Conservation (phyloP, 2,329 filamentous ascomycete species). For the Aspergillus texensis region DNA sequence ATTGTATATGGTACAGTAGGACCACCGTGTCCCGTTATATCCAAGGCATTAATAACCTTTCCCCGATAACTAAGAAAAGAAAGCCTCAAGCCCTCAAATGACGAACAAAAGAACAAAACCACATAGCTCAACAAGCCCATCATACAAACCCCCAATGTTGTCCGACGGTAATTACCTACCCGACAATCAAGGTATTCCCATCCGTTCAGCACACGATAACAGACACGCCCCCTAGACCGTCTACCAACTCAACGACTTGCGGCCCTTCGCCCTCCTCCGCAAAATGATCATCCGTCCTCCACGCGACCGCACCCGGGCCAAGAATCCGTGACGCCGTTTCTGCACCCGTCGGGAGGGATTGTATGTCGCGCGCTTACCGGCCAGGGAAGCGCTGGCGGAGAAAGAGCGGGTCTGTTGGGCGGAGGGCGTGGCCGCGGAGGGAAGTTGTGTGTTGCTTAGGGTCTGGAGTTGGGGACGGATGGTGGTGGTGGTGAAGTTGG, state of each 20-base stretch:
- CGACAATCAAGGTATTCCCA: neutral
- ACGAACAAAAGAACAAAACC: conserved; percentile 9
- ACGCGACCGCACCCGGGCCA: conserved; percentile 55
- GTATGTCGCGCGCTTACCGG: conserved; percentile 56
- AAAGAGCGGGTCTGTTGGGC: conserved; percentile 39
- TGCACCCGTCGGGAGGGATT: conserved; percentile 62
- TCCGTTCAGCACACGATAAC: neutral
- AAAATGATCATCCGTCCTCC: conserved; percentile 58
- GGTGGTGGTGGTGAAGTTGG: conserved; percentile 11
- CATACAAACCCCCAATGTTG: neutral
- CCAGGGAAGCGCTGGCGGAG: conserved; percentile 48
- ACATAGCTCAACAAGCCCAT: conserved; percentile 1
- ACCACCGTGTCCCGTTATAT: neutral
- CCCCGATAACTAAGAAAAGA: neutral
- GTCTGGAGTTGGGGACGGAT: conserved; percentile 6
- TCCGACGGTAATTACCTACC: neutral
- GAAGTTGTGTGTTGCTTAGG: conserved; percentile 9
- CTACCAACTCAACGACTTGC: conserved; percentile 57
- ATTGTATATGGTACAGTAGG: conserved; percentile 1
- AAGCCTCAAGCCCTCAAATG: neutral
- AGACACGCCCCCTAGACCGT: neutral
- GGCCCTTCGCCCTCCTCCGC: conserved; percentile 57
- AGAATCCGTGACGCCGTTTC: conserved; percentile 64
- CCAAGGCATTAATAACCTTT: conserved; percentile 1
- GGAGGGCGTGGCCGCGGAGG: neutral